Conservation (phyloP, 768 basidiomycete species). For the Calvatia gigantea region DNA sequence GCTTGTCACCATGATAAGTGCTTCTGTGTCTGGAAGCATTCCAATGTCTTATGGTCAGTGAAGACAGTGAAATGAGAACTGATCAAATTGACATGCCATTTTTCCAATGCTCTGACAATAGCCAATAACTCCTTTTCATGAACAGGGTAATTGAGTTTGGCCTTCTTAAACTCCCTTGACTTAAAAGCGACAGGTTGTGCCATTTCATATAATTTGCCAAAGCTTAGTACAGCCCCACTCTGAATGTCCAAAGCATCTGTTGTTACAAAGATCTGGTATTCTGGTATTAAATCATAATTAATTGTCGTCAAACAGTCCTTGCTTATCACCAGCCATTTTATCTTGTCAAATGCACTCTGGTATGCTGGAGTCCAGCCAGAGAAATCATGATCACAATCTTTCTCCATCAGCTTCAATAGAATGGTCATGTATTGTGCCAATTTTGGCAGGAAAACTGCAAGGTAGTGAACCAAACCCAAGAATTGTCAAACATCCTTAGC, state of each 20-base stretch:
- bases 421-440: conserved; percentile 5
- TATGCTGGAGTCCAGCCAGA: conserved; percentile 1
- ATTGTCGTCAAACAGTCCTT: conserved; percentile 10
- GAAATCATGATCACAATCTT: neutral
- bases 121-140: conserved; percentile 36
- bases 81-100: conserved; percentile 20
- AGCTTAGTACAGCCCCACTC: conserved; percentile 26
- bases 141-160: conserved; percentile 29
- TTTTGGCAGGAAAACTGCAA: conserved; percentile 10
- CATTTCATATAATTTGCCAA: conserved; percentile 25
- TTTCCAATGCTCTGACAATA: conserved; percentile 25
- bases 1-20: conserved; percentile 28
- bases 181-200: conserved; percentile 29
- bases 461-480: conserved; percentile 13
- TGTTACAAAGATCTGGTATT: conserved; percentile 29
- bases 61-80: conserved; percentile 21
- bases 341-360: conserved; percentile 20
- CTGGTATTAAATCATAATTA: conserved; percentile 12
- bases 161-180: conserved; percentile 21
- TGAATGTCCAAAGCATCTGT: conserved; percentile 24
- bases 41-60: conserved; percentile 33
- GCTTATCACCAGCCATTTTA: conserved; percentile 13
- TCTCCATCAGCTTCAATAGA: neutral
- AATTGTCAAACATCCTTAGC: conserved; percentile 10
- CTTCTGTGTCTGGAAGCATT: conserved; percentile 26